Evolutionary conservation across 2,329 filamentous ascomycete species (phyloP), one percentile per base, ranked within the genome.

Genomic region (Alternaria novae-zelandiae): DNA sequence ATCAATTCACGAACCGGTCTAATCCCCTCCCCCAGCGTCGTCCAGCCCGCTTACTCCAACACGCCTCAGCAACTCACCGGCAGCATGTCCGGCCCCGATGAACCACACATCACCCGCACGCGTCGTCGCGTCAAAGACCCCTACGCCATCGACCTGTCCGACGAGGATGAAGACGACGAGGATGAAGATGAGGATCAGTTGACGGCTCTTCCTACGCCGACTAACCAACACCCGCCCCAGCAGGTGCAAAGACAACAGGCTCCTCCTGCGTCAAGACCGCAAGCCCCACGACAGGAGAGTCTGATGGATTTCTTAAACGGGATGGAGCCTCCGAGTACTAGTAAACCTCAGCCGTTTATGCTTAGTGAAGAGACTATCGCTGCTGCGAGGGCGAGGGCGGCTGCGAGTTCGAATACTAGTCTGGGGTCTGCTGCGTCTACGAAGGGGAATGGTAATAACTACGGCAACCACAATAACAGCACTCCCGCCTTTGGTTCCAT

Each of bases 51-150:
- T 2, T 80, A 79, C 58, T 78, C 77, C 21, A 78, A 77, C 54
- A 71, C 76, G 1, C 75, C 78, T 17, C 74, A 76, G 25, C 75
- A 78, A n/a, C 68, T 78, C 41, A 70, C 69, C 23, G 76, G 76
- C n/a, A 78, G 67, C 63, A 72, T 78, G 68, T 30, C 47, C 7
- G 65, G 70, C 5, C 70, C 70, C 6, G 69, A 61, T n/a, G 65
- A 82, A 66, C 84, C 79, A 86, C 68, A 89, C 76, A 90, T 92
- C 6, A 87, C 88, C 70, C 88, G 91, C 57, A 97, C 92, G 74
- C 92, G 90, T 47, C 88, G 90, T 49, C 89, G 93, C 26, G 88
- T 94, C 55, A 91, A 88, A 60, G 96, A 99, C 73, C 96, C 95
- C 0, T 98, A 98, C 70, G 93, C 94, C n/a, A 93, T 98, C 67